Evolutionary conservation across 805 yeast species (phyloP).

Genomic region (Debaryomyces prosopidis): DNA sequence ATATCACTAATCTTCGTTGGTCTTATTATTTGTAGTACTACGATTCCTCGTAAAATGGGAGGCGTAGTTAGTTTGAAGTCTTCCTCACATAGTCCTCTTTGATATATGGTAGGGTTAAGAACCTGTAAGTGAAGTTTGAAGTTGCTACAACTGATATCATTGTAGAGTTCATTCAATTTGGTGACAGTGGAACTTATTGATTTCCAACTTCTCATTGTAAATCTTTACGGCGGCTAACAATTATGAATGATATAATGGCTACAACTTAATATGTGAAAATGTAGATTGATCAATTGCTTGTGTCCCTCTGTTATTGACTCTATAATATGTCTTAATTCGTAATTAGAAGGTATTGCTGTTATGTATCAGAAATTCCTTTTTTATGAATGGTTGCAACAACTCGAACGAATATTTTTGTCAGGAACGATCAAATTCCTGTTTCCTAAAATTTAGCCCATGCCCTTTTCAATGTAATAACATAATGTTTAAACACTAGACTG

Average conservation of each 20-base stretch:
- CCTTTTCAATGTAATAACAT: too few species aligned
- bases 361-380: too few species aligned
- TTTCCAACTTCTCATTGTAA: slow-evolving; percentile 10
- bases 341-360: slow-evolving; percentile 17
- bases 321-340: too few species aligned
- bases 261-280: too few species aligned
- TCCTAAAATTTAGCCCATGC: too few species aligned
- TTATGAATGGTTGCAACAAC: too few species aligned
- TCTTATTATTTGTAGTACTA: slow-evolving; percentile 3
- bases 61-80: slow-evolving; percentile 5
- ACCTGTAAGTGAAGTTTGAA: slow-evolving; percentile 8
- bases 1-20: slow-evolving; percentile 4
- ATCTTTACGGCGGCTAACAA: slow-evolving; percentile 54
- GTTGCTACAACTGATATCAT: slow-evolving; percentile 2
- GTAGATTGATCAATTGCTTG: too few species aligned
- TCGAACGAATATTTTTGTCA: too few species aligned
- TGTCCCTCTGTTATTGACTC: too few species aligned
- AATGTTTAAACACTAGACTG: too few species aligned
- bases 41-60: slow-evolving; percentile 9
- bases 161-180: not conserved
- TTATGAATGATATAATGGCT: too few species aligned
- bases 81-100: slow-evolving; percentile 9
- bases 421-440: too few species aligned
- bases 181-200: slow-evolving; percentile 5
- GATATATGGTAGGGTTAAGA: slow-evolving; percentile 9